Evolutionary conservation across 306 rosid genomes (phyloP), one percentile per base, ranked within the genome.

Genomic region (Vigna nakashimae): DNA sequence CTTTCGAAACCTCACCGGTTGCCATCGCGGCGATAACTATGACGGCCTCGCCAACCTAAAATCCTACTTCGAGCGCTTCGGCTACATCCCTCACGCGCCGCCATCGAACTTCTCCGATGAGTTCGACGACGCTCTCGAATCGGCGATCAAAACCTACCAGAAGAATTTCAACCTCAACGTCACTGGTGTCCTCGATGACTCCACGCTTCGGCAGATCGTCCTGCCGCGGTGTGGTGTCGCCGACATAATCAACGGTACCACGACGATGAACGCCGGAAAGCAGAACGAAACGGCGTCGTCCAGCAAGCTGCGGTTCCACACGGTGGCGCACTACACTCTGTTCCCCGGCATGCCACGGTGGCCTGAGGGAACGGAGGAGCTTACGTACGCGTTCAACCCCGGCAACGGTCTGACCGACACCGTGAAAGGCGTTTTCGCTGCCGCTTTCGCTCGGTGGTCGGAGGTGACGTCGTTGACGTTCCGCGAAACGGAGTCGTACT

Each of bases 91-190:
- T 15, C 50, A 80, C 50, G 40, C 88, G 75, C 64, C 75, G 17
- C 69, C 83, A 5, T 34, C n/a, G 1, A 80, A 85, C 10, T 80
- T 65, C 83, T 79, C 92, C 45, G 92, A 91, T 51, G 84, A 86
- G 4, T 91, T 90, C 18, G 97, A 91, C 43, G 88, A 74, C 11
- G 60, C 60, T 0, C 90, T 89, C 8, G 69, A 84, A 46, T 74
- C 89, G 1, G 93, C 94, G 7, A 43, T 91, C 34, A 75, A 51
- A 22, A 83, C 88, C 0, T 91, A 88, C 83, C 97, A 91, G 77
- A 85, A 71, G 75, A 91, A 91, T 60, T 91, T 91, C 90, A 91
- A 91, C 58, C 90, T 90, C 63, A 88, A 90, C 69, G 83, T 81
- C 73, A 84, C 92, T 11, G 94, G 94, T 16, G 68, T 80, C 20